A percentile compares a stretch with the other conserved stretches of the same genome.
phyloP scores from a whole-genome alignment of 331 rosid species.

The Prunus yedoensis region DNA sequence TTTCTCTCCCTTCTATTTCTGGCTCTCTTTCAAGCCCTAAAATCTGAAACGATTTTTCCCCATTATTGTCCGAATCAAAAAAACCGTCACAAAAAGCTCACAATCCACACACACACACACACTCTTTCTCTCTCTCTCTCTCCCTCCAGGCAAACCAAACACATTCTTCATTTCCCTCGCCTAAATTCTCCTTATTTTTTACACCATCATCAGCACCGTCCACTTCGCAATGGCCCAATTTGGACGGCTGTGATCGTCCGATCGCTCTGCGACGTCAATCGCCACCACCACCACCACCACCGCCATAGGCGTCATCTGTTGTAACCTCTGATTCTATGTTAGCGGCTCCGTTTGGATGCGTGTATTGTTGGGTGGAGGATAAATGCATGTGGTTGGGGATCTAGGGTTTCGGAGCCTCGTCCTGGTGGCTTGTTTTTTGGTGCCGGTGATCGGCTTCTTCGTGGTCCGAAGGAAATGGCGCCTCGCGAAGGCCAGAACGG shows the following conservation, averaged over 20 bases:
- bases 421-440: slow-evolving; percentile 44
- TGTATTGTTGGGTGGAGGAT: slow-evolving; percentile 42
- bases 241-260: slow-evolving; percentile 16
- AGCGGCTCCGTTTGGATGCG: slow-evolving; percentile 51
- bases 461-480: slow-evolving; percentile 64
- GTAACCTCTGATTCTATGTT: slow-evolving; percentile 41
- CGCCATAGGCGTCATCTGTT: slow-evolving; percentile 14
- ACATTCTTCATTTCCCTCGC: slow-evolving; percentile 9
- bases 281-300: slow-evolving; percentile 13
- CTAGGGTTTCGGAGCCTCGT: slow-evolving; percentile 82
- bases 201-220: not conserved
- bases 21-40: slow-evolving; percentile 19
- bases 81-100: slow-evolving; percentile 17
- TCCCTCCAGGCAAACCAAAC: slow-evolving; percentile 10
- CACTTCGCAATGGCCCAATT: not conserved
- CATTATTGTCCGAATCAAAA: slow-evolving; percentile 26
- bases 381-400: slow-evolving; percentile 77
- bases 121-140: not conserved
- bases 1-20: slow-evolving; percentile 10
- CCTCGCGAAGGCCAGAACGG: slow-evolving; percentile 55
- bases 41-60: not conserved
- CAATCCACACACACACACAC: not conserved
- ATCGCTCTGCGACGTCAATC: slow-evolving; percentile 15
- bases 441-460: slow-evolving; percentile 54
- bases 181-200: not conserved